phyloP scores from a whole-genome alignment of 345 rosid species.

The Brassica napus region DNA sequence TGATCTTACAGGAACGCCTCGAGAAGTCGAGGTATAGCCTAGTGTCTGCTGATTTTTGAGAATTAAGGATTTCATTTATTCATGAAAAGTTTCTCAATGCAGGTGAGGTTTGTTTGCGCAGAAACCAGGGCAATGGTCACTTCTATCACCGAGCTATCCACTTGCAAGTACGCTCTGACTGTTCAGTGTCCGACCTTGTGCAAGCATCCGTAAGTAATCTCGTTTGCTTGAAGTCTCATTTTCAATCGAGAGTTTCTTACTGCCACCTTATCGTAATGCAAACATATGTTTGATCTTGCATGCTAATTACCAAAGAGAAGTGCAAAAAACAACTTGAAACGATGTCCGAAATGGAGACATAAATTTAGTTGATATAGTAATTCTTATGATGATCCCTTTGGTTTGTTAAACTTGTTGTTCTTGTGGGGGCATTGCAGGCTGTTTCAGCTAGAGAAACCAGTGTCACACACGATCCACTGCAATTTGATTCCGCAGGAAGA shows the following conservation, averaged over 20 bases:
- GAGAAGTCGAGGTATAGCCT: conserved; percentile 75
- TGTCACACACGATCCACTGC: conserved; percentile 85
- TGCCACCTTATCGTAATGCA: not conserved
- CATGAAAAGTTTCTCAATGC: conserved; percentile 18
- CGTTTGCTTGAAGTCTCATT: not conserved
- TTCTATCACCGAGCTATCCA: conserved; percentile 91
- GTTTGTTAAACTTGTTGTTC: conserved; percentile 13
- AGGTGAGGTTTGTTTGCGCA: not conserved
- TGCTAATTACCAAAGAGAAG: not conserved
- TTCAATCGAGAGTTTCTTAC: not conserved
- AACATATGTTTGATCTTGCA: not conserved
- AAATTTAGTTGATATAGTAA: not conserved
- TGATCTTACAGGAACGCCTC: conserved; percentile 84
- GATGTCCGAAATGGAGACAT: not conserved
- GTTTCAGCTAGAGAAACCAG: conserved; percentile 92
- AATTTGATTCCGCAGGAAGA: conserved; percentile 56
- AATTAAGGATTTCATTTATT: not conserved
- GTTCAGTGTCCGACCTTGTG: not conserved
- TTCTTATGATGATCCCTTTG: not conserved
- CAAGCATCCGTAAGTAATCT: not conserved
- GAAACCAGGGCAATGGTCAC: conserved; percentile 90
- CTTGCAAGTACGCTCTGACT: conserved; percentile 80
- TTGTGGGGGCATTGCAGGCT: conserved; percentile 46
- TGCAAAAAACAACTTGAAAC: not conserved
- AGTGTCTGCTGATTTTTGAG: not conserved